Evolutionary conservation across 352 stramenopile genomes (phyloP), one percentile per base, ranked within the genome.

Genomic region (Phytophthora litchii): DNA sequence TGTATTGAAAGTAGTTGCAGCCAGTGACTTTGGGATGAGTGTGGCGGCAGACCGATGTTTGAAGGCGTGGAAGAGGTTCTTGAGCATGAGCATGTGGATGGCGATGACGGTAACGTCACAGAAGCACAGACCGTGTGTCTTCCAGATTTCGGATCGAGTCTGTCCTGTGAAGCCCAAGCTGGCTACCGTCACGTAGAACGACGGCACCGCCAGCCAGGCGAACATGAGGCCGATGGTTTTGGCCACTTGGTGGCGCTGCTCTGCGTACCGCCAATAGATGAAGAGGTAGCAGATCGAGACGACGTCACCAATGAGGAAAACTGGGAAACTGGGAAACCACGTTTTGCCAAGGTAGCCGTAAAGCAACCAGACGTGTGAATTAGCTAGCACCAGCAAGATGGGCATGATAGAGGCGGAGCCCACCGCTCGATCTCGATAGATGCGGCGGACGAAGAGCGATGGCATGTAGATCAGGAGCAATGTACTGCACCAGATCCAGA

Each of bases 1-100:
- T 40, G 82, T 86, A 58, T 83, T 88, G 49, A 78, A 64, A 10
- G 67, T 78, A 21, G 68, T 71, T 1, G 72, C 67, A n/a, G 60
- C 48, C 16, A 86, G 50, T 57, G 80, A 65, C 10, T 59, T 54
- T n/a, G 76, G 63, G 13, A 56, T 58, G 27, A 88, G 56, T 34
- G 64, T 70, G 16, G 57, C 53, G 10, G 69, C 74, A 8, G 73
- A 84, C 20, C 54, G 62, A 38, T 72, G 65, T 27, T 67, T 49
- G 43, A 81, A 65, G 13, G 79, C 73, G 19, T 45, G 44, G 6
- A 69, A 13, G 35, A 83, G 52, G 12, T 72, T 70, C 60, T 76
- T 67, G 7, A 88, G 54, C 14, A 80, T 75, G 5, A 78, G 55
- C 14, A 57, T 44, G 62, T 83, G 79, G 10, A 79, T 72, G 12